Percentiles rank a stretch among this genome's conserved stretches.
phyloP scores from a whole-genome alignment of 257 asterid genomes.

The Solanum ossicruentum region DNA sequence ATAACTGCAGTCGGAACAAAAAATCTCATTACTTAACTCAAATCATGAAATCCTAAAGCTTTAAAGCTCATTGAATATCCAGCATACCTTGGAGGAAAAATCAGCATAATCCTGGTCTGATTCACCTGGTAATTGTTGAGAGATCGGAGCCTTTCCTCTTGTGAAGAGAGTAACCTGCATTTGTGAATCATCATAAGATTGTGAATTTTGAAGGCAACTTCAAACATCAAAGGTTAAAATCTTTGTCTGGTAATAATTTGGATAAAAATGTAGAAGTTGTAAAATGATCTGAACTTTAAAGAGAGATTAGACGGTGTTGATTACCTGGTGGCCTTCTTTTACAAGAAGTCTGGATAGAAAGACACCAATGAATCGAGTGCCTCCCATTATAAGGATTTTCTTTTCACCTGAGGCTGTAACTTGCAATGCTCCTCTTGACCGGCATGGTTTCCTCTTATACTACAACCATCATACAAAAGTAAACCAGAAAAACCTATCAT shows the following conservation, averaged over 20 bases:
- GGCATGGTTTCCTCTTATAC: conserved; percentile 59
- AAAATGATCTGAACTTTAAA: not conserved
- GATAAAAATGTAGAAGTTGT: not conserved
- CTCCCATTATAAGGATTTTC: conserved; percentile 98
- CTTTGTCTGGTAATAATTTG: not conserved
- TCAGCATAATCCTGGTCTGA: conserved; percentile 62
- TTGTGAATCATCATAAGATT: not conserved
- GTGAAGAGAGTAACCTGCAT: conserved; percentile 92
- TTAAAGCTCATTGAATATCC: not conserved
- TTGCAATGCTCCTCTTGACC: conserved; percentile 45
- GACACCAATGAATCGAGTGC: conserved; percentile 87
- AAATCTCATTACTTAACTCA: not conserved
- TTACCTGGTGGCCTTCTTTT: conserved; percentile 94
- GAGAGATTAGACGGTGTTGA: not conserved
- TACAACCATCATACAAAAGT: conserved; percentile 9
- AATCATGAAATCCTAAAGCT: not conserved
- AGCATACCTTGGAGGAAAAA: conserved; percentile 61
- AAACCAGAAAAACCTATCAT: not conserved
- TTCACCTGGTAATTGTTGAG: conserved; percentile 90
- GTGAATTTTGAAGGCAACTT: not conserved
- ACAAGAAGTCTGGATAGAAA: conserved; percentile 93
- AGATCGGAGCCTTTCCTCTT: conserved; percentile 91
- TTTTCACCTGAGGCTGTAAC: conserved; percentile 68
- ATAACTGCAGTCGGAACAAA: conserved; percentile 30
- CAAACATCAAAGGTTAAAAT: not conserved